Conservation (phyloP, 441 rosid species). For the Aleurites moluccanus region DNA sequence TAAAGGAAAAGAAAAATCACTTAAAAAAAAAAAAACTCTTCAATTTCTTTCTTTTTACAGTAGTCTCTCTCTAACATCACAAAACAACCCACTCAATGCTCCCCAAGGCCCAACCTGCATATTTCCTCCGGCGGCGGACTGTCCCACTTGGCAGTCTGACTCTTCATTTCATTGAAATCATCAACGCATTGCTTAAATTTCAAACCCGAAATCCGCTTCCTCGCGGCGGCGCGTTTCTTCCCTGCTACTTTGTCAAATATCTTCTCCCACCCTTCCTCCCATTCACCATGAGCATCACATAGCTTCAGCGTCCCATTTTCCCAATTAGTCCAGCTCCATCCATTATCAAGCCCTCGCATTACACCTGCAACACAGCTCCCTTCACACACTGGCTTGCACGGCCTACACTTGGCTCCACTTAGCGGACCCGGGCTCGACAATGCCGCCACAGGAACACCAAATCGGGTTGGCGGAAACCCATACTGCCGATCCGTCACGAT, state of each 20-base stretch:
- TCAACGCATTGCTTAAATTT: conserved; percentile 46
- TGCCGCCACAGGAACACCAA: conserved; percentile 79
- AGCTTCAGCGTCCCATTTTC: conserved; percentile 52
- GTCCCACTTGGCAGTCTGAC: conserved; percentile 51
- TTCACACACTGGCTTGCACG: conserved; percentile 58
- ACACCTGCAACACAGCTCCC: conserved; percentile 53
- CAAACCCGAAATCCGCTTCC: conserved; percentile 39
- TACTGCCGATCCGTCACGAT: conserved; percentile 72
- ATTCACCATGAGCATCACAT: conserved; percentile 73
- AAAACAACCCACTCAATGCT: not conserved
- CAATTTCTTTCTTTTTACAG: not conserved
- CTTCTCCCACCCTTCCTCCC: conserved; percentile 79
- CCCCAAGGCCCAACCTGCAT: conserved; percentile 47
- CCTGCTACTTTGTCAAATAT: conserved; percentile 59
- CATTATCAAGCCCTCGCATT: conserved; percentile 47
- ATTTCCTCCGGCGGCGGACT: conserved; percentile 61
- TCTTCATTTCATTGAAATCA: conserved; percentile 58
- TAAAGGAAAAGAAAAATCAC: not conserved
- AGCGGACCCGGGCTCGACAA: conserved; percentile 71
- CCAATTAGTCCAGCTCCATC: conserved; percentile 96
- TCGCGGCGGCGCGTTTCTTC: conserved; percentile 40
- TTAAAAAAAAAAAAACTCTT: not conserved
- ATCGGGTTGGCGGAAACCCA: conserved; percentile 59
- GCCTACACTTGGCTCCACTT: conserved; percentile 91
- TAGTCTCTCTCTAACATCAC: not conserved